Percentiles rank a stretch among this genome's conserved stretches.
phyloP scores from a whole-genome alignment of 2,329 filamentous ascomycete species.

The Colletotrichum sidae region DNA sequence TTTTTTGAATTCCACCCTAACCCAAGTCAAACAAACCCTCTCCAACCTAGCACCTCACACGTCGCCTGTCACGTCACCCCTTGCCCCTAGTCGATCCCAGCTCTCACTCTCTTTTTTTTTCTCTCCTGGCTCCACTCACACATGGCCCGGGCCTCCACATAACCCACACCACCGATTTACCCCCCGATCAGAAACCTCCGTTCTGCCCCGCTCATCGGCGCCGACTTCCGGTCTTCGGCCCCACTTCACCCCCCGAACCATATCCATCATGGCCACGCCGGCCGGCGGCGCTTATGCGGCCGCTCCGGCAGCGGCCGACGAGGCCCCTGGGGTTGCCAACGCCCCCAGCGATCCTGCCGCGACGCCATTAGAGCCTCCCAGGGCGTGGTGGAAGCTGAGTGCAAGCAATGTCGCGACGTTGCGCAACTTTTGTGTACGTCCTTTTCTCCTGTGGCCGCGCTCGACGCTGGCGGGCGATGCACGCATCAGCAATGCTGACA shows the following conservation, averaged over 20 bases:
- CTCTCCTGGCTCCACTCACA: conserved; percentile 8
- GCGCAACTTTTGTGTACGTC: conserved; percentile 35
- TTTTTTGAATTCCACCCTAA: not conserved
- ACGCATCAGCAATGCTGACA: not conserved
- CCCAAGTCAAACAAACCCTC: conserved; percentile 1
- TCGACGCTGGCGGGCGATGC: not conserved
- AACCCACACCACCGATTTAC: conserved; percentile 11
- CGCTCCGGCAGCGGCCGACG: conserved; percentile 18
- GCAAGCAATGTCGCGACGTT: conserved; percentile 30
- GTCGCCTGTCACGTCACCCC: not conserved
- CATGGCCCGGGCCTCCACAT: conserved; percentile 34
- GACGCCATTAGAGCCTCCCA: conserved; percentile 13
- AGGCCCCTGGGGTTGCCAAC: not conserved
- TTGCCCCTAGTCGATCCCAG: conserved; percentile 7
- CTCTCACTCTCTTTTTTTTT: not conserved
- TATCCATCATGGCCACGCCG: conserved; percentile 33
- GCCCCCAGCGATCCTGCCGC: conserved; percentile 10
- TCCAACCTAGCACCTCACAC: not conserved
- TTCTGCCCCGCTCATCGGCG: conserved; percentile 6
- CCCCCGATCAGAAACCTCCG: not conserved
- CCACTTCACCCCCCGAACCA: conserved; percentile 1
- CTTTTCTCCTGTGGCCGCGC: too few species aligned
- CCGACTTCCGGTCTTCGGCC: conserved; percentile 3
- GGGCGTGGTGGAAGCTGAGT: conserved; percentile 29
- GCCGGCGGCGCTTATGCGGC: conserved; percentile 30